These are phyloP conservation scores for Tephrocybe sp. DNA, from an alignment of 768 basidiomycete genomes.

Conservation along the genomic window DNA sequence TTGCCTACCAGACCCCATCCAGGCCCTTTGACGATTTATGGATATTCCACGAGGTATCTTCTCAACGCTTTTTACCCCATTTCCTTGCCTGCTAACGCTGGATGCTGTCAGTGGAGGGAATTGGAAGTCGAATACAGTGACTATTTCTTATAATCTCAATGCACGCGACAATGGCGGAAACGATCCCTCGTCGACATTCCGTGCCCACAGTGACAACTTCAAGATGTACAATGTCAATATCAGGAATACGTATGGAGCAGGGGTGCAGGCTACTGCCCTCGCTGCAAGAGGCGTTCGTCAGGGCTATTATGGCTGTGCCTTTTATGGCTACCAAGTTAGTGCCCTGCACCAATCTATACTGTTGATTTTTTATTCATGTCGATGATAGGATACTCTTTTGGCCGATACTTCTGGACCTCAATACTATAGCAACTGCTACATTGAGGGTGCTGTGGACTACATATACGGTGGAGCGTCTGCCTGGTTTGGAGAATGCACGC, in stretches of 20 bases:
- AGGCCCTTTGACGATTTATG: constrained; percentile 21
- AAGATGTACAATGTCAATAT: constrained; percentile 25
- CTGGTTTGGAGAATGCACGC: constrained; percentile 28
- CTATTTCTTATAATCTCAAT: constrained; percentile 25
- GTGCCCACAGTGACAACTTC: constrained; percentile 19
- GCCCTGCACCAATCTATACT: neutral
- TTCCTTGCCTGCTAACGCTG: neutral
- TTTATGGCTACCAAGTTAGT: constrained; percentile 23
- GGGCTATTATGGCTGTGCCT: constrained; percentile 23
- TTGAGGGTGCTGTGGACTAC: constrained; percentile 27
- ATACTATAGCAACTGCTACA: constrained; percentile 28
- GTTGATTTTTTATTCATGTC: too few relatives aligned
- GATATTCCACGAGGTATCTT: constrained; percentile 23
- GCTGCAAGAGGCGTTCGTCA: constrained; percentile 20
- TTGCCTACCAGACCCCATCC: neutral
- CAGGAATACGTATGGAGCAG: constrained; percentile 23
- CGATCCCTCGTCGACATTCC: constrained; percentile 26
- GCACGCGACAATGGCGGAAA: constrained; percentile 27
- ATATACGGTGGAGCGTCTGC: constrained; percentile 25
- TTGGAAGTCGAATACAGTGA: constrained; percentile 24
- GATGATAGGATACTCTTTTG: constrained; percentile 23
- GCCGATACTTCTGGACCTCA: constrained; percentile 23
- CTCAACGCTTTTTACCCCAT: neutral
- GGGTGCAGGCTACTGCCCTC: constrained; percentile 25
- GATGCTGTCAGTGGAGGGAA: constrained; percentile 15